These are phyloP conservation scores for Aspergillus fijiensis DNA, from an alignment of 2,329 filamentous ascomycete genomes.

Conservation along the genomic window DNA sequence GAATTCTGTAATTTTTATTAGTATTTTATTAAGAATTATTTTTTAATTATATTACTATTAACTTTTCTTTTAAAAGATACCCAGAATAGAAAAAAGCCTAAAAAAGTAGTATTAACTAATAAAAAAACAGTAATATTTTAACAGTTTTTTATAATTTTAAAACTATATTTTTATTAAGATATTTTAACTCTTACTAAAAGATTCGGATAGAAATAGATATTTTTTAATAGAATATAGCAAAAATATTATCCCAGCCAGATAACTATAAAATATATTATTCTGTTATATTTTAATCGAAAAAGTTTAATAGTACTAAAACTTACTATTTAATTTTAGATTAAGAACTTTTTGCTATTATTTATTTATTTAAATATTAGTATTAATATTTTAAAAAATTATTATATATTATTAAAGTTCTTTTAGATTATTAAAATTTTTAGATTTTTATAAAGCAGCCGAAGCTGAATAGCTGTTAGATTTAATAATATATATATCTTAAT, in stretches of 20 bases:
- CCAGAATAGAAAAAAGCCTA: neutral
- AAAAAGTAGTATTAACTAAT: no score
- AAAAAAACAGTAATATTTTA: no score
- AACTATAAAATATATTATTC: no score
- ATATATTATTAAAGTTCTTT: no score
- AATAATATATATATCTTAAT: neutral
- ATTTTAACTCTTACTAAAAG: neutral
- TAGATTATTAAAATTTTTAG: no score
- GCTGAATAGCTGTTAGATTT: neutral
- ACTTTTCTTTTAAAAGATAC: neutral
- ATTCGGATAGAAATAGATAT: neutral
- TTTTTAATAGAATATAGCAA: neutral
- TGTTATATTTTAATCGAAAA: no score
- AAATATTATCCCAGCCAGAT: no score
- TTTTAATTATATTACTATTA: no score
- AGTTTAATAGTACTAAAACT: no score
- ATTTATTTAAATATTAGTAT: neutral
- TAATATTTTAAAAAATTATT: no score
- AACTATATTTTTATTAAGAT: neutral
- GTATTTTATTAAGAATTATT: neutral
- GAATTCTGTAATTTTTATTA: neutral
- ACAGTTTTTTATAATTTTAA: neutral
- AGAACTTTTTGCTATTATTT: no score
- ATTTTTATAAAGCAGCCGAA: neutral
- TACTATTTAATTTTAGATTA: no score